Evolutionary conservation across 2,329 filamentous ascomycete genomes (phyloP).

Genomic region (Calycina herbarum): DNA sequence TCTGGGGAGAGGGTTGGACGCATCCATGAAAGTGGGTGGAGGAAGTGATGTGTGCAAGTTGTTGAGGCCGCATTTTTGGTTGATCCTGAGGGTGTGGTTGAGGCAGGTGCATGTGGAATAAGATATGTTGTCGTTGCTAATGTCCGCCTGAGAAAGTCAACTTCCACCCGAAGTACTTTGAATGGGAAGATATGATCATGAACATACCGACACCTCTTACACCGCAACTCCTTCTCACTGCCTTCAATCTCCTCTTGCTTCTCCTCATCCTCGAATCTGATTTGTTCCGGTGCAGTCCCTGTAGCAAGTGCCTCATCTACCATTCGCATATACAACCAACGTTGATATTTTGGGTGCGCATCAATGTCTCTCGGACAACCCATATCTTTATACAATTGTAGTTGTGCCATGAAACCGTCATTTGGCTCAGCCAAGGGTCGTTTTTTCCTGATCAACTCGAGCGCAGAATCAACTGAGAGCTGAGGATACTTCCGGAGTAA

Average conservation of each 20-base stretch:
- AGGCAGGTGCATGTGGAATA: slow-evolving; percentile 49
- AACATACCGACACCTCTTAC: slow-evolving; percentile 79
- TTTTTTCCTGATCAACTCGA: slow-evolving; percentile 67
- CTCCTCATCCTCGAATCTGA: slow-evolving; percentile 80
- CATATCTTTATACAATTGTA: slow-evolving; percentile 86
- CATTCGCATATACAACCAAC: slow-evolving; percentile 68
- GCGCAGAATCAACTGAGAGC: slow-evolving; percentile 51
- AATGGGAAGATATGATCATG: neutral
- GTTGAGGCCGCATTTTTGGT: slow-evolving; percentile 26
- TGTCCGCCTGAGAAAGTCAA: slow-evolving; percentile 41
- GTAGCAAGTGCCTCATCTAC: slow-evolving; percentile 68
- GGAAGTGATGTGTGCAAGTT: slow-evolving; percentile 80
- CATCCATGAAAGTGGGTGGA: slow-evolving; percentile 97
- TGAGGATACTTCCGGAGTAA: slow-evolving; percentile 68
- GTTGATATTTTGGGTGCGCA: slow-evolving; percentile 74
- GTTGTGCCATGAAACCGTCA: slow-evolving; percentile 84
- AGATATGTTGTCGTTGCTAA: slow-evolving; percentile 64
- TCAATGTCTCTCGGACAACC: slow-evolving; percentile 71
- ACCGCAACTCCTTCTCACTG: slow-evolving; percentile 64
- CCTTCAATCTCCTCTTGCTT: slow-evolving; percentile 36
- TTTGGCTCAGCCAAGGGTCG: slow-evolving; percentile 87
- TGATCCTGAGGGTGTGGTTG: slow-evolving; percentile 35
- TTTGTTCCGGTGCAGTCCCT: slow-evolving; percentile 75
- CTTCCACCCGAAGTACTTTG: neutral
- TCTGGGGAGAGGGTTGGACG: slow-evolving; percentile 76